These are phyloP conservation scores for Citeromyces siamensis DNA, from an alignment of 1,139 yeast genomes.

Conservation along the genomic window DNA sequence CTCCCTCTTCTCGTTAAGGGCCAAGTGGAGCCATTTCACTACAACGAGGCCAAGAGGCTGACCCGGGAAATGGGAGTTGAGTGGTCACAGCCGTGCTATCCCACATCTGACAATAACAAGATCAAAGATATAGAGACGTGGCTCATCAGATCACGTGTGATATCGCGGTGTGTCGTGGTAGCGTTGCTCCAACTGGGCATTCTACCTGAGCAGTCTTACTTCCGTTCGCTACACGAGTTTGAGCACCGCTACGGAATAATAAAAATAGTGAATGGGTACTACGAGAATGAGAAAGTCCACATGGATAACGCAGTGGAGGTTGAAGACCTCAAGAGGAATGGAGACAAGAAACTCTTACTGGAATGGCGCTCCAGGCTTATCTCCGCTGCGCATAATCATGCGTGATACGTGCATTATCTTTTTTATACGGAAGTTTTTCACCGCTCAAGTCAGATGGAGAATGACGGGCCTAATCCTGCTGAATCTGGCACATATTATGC, in stretches of 20 bases:
- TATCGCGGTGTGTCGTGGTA: background rate
- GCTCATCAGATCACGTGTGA: background rate
- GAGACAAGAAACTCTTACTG: slow-evolving; percentile 1
- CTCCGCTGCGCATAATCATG: background rate
- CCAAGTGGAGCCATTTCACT: background rate
- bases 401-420: slow-evolving; percentile 1
- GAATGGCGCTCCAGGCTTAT: background rate
- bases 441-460: slow-evolving; percentile 1
- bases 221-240: background rate
- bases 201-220: background rate
- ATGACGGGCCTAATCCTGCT: background rate
- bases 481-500: background rate
- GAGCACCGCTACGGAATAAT: background rate
- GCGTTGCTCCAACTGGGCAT: background rate
- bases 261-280: background rate
- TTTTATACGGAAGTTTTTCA: too few species aligned
- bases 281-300: background rate
- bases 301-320: background rate
- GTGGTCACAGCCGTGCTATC: background rate
- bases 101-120: background rate
- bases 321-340: slow-evolving; percentile 1
- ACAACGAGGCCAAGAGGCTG: background rate
- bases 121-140: background rate
- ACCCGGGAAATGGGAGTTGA: background rate
- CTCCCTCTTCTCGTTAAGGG: background rate